Evolutionary conservation across 202 grass and related monocot species (phyloP).

Genomic region (Elaeis oleifera): DNA sequence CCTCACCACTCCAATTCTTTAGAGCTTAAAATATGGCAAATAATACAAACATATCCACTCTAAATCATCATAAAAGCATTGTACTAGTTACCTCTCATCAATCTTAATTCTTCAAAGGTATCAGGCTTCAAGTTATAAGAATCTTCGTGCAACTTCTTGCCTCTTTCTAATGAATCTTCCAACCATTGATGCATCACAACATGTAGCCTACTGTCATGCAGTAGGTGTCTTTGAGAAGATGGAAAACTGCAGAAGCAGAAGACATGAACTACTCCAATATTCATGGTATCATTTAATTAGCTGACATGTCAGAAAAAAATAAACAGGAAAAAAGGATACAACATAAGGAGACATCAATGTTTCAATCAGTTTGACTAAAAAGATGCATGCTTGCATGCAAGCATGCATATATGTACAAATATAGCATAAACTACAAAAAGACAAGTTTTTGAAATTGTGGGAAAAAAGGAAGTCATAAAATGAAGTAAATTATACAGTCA

Average conservation of each 20-base stretch:
- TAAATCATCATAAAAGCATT: not conserved
- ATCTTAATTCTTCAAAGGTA: conserved; percentile 59
- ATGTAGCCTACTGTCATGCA: conserved; percentile 77
- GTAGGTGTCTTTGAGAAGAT: conserved; percentile 41
- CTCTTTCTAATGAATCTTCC: conserved; percentile 71
- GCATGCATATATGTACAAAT: too few species aligned
- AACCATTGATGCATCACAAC: conserved; percentile 66
- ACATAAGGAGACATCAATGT: too few species aligned
- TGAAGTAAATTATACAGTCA: too few species aligned
- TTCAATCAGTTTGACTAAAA: too few species aligned
- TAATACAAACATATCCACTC: too few species aligned
- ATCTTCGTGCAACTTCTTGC: conserved; percentile 58
- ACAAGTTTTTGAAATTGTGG: too few species aligned
- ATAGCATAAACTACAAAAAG: too few species aligned
- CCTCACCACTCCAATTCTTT: too few species aligned
- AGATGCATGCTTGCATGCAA: too few species aligned
- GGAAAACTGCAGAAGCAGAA: conserved; percentile 53
- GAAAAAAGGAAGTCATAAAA: too few species aligned
- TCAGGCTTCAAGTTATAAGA: conserved; percentile 76
- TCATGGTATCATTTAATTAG: conserved; percentile 2
- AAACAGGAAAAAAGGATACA: not conserved
- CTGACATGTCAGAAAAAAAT: conserved; percentile 11
- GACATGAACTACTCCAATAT: not conserved
- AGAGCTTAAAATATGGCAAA: too few species aligned
- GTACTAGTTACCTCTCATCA: conserved; percentile 49